A percentile compares a stretch with the other conserved stretches of the same genome.
These are phyloP conservation scores for Trichoderma semiorbis DNA, from an alignment of 2,329 filamentous ascomycete species.

Conservation along the genomic window DNA sequence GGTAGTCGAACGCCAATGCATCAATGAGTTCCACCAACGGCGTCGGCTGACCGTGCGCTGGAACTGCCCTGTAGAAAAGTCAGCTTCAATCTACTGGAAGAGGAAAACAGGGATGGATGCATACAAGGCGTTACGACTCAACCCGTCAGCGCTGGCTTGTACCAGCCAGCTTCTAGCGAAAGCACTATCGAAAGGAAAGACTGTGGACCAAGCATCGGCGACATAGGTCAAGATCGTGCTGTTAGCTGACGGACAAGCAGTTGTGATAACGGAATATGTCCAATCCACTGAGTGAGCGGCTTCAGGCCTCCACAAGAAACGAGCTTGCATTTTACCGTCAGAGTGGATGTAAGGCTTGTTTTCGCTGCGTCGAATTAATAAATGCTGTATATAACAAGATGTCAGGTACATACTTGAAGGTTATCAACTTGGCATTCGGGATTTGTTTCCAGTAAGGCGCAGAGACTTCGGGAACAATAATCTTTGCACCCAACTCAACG, in stretches of 20 bases:
- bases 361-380: background rate
- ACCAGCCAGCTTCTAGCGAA: background rate
- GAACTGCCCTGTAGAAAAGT: background rate
- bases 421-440: background rate
- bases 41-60: background rate
- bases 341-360: background rate
- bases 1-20: background rate
- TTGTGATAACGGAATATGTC: background rate
- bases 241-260: background rate
- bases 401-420: background rate
- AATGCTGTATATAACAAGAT: background rate
- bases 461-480: background rate
- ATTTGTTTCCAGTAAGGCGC: background rate
- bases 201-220: background rate
- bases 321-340: background rate
- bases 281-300: background rate
- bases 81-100: background rate
- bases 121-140: background rate
- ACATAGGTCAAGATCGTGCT: background rate
- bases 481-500: background rate
- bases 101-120: background rate
- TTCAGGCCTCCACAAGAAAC: background rate
- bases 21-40: background rate
- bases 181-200: background rate
- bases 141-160: background rate